phyloP scores from a whole-genome alignment of 805 yeast species.

The Zygosaccharomyces siamensis region DNA sequence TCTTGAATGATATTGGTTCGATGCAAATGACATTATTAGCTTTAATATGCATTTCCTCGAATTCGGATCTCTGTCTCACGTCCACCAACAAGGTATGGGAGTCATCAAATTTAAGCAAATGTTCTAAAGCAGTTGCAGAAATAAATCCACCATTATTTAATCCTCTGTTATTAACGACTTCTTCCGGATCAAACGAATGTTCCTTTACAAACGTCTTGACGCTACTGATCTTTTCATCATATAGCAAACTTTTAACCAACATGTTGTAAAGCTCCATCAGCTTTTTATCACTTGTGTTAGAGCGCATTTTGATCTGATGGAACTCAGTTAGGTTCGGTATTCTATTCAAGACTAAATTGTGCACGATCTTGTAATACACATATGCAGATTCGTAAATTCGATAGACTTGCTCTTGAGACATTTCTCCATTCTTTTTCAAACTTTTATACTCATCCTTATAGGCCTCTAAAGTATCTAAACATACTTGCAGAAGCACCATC shows the following conservation, averaged over 20 bases:
- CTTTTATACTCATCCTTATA: conserved; percentile 31
- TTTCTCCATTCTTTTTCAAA: conserved; percentile 12
- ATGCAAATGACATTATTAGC: conserved; percentile 59
- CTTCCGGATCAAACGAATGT: conserved; percentile 8
- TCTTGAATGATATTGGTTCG: conserved; percentile 61
- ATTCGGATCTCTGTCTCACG: conserved; percentile 57
- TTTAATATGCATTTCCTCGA: conserved; percentile 58
- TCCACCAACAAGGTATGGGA: conserved; percentile 55
- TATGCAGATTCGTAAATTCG: conserved; percentile 32
- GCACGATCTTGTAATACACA: conserved; percentile 35
- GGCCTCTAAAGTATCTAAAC: conserved; percentile 31
- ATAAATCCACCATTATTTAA: conserved; percentile 8
- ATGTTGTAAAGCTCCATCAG: conserved; percentile 33
- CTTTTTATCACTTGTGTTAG: conserved; percentile 20
- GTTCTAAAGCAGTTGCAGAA: conserved; percentile 13
- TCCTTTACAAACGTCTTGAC: conserved; percentile 26
- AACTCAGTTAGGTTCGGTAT: conserved; percentile 30
- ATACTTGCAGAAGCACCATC: conserved; percentile 26
- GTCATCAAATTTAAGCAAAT: conserved; percentile 12
- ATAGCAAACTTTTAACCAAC: conserved; percentile 27
- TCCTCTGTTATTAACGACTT: neutral
- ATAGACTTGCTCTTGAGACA: conserved; percentile 10
- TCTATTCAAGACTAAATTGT: conserved; percentile 24
- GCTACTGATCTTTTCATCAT: conserved; percentile 28
- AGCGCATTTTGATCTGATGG: conserved; percentile 19